Percentiles rank a stretch among this genome's conserved stretches.
Conservation (phyloP, 192 early-diverging fungal genomes). For the Backusella macrospora region DNA sequence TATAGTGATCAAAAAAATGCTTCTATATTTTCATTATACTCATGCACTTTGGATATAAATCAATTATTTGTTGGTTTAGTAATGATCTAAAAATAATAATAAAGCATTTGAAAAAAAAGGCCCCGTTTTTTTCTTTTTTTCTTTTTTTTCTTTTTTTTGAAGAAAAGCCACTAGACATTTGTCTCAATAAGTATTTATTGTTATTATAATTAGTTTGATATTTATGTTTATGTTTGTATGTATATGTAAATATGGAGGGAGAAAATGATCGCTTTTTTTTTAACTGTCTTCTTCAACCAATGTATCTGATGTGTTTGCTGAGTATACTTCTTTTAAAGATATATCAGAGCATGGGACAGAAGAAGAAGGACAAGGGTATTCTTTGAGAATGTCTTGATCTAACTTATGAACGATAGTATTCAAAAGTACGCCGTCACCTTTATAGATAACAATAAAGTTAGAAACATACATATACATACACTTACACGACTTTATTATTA, state of each 20-base stretch:
- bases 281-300: constrained; percentile 8
- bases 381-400: not conserved
- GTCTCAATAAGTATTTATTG: not conserved
- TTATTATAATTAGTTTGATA: not conserved
- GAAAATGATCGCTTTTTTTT: not conserved
- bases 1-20: no score
- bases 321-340: constrained; percentile 1
- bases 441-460: not conserved
- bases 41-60: no score
- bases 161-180: not conserved
- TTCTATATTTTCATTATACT: no score
- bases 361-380: constrained; percentile 15
- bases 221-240: no score
- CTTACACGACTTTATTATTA: not conserved
- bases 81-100: not conserved
- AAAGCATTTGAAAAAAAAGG: not conserved
- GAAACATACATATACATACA: not conserved
- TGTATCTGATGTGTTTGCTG: constrained; percentile 14
- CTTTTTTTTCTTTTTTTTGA: not conserved
- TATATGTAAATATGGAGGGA: no score
- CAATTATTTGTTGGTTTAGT: not conserved
- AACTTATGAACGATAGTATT: constrained; percentile 12
- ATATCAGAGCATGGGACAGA: not conserved
- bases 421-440: constrained; percentile 15
- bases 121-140: not conserved